Conservation (phyloP, 345 rosid genomes). For the Excoecaria agallocha region DNA sequence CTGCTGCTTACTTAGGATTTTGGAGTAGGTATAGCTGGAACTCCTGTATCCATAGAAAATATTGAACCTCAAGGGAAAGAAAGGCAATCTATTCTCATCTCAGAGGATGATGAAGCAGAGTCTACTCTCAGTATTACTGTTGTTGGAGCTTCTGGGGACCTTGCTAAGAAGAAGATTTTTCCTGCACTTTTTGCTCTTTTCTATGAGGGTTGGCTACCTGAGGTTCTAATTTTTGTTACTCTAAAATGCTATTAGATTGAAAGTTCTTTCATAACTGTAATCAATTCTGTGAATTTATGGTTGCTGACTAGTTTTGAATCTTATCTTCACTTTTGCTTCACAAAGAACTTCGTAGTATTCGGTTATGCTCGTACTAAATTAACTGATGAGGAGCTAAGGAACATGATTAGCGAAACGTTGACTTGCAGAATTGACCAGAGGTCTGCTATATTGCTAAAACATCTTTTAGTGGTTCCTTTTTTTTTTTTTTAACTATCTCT, state of each 20-base stretch:
- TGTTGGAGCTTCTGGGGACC: conserved; percentile 94
- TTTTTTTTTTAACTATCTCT: neutral
- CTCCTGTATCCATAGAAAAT: conserved; percentile 33
- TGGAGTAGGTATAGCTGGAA: conserved; percentile 42
- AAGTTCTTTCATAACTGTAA: neutral
- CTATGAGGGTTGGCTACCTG: conserved; percentile 78
- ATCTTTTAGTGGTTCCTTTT: neutral
- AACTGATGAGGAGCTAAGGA: conserved; percentile 76
- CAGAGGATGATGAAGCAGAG: conserved; percentile 31
- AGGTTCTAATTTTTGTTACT: conserved; percentile 31
- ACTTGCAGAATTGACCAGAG: conserved; percentile 87
- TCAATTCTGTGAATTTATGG: neutral
- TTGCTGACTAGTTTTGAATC: conserved; percentile 12
- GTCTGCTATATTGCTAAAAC: conserved; percentile 25
- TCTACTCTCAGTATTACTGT: conserved; percentile 78
- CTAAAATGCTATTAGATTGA: neutral
- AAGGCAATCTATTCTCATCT: conserved; percentile 13
- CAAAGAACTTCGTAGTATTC: conserved; percentile 60
- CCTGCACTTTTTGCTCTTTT: conserved; percentile 90
- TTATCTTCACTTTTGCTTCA: conserved; percentile 3
- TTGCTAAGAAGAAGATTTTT: conserved; percentile 87
- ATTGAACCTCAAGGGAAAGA: conserved; percentile 23
- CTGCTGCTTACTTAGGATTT: conserved; percentile 10
- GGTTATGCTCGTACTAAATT: conserved; percentile 78
- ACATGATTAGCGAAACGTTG: conserved; percentile 65